Evolutionary conservation across 2,329 filamentous ascomycete genomes (phyloP), one percentile per base, ranked within the genome.

Genomic region (Blastomyces gilchristii): DNA sequence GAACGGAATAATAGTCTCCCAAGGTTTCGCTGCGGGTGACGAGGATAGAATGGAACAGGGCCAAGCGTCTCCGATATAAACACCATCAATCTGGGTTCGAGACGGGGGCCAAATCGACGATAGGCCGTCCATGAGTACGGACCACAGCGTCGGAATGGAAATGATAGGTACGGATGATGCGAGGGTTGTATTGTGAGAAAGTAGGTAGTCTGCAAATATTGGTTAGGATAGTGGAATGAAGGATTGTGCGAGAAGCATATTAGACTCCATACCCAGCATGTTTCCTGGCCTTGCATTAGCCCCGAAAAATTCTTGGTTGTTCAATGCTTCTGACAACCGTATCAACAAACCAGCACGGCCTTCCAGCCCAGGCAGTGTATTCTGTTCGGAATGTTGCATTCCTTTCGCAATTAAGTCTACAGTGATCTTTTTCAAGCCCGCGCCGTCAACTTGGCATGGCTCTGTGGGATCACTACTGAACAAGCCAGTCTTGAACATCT

Each of bases 61-160:
- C 94, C 94, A 99, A 31, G 94, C 93, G 72, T 99, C 94, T 62
- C 94, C 94, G 18, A 99, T 85, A 0, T 91, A 86, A 37, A 90
- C 82, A 1, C 91, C 91, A 71, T 96, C 90, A 68, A 99, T 88
- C 66, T 88, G 85, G 0, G 93, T 96, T 66, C 93, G 86, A 0
- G 90, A 90, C 0, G 85, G 78, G 0, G 94, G 93, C 94, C 94
- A 99, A 73, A 97, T 95, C 0, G 87, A 83, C 3, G 86, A 84
- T 11, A 99, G 81, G 8, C 91, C 91, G 63, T 91, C 87, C 86
- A 96, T 95, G 12, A 99, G 84, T 0, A 93, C 85, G 65, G 87
- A 86, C 94, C 94, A 99, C 8, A 99, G 81, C 0, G 92, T 93
- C 1, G 92, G 90, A 14, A 97, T 80, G 12, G 89, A 85, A 53